Evolutionary conservation across 306 rosid genomes (phyloP).

Genomic region (Rosa multiflora): DNA sequence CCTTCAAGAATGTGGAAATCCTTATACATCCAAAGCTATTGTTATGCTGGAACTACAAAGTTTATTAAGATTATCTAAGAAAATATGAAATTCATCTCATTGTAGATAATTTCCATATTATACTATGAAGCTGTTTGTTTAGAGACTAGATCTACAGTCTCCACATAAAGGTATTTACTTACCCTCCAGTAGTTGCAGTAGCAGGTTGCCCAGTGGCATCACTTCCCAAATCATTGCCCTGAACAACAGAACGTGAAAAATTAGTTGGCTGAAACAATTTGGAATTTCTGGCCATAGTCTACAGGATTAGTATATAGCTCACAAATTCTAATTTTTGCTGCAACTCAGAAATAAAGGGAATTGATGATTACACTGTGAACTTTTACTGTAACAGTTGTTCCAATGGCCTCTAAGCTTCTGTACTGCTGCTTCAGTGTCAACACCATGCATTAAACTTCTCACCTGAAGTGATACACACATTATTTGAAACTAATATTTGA

Average conservation of each 20-base stretch:
- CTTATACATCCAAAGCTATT: too few relatives aligned
- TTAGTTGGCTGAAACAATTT: conserved; percentile 28
- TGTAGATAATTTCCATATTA: too few relatives aligned
- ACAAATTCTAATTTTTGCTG: conserved; percentile 13
- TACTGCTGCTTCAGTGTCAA: conserved; percentile 81
- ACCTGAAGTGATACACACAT: conserved; percentile 43
- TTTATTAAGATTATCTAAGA: too few relatives aligned
- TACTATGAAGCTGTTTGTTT: too few relatives aligned
- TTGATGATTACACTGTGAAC: conserved; percentile 43
- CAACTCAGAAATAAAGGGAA: conserved; percentile 14
- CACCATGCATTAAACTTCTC: conserved; percentile 65
- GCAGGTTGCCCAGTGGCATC: too few relatives aligned
- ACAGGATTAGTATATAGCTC: conserved; percentile 4
- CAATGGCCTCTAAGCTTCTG: conserved; percentile 85
- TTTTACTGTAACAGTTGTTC: conserved; percentile 81
- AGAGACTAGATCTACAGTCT: too few relatives aligned
- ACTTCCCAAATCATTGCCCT: conserved; percentile 49
- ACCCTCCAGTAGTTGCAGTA: too few relatives aligned
- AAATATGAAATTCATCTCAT: too few relatives aligned
- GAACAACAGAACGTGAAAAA: conserved; percentile 30
- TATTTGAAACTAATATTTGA: conserved; percentile 16
- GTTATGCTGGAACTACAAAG: too few relatives aligned
- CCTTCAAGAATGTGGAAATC: too few relatives aligned
- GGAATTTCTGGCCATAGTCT: not conserved
- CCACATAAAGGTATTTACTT: too few relatives aligned